Evolutionary conservation across 2,329 filamentous ascomycete species (phyloP).

Genomic region (Blastomyces parvus): DNA sequence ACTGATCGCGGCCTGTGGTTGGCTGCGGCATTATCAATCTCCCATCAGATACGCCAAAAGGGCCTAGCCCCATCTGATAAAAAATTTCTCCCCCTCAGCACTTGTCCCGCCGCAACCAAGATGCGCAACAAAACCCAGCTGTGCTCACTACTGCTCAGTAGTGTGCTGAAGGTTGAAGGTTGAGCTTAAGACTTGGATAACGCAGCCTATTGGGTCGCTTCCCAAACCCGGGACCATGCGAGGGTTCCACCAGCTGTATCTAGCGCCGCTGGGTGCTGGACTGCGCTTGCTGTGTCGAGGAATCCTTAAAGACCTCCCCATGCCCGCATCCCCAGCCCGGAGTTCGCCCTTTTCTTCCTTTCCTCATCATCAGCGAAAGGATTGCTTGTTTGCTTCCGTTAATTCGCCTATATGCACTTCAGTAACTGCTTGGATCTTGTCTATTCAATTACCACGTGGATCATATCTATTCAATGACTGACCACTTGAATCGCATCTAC

Average conservation of each 20-base stretch:
- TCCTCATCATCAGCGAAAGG: background rate
- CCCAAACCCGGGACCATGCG: background rate
- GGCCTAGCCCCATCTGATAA: constrained; percentile 11
- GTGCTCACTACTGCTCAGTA: no score
- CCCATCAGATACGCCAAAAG: constrained; percentile 10
- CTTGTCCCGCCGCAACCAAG: no score
- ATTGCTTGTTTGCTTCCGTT: background rate
- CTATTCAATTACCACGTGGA: no score
- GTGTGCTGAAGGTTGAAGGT: no score
- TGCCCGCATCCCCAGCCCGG: background rate
- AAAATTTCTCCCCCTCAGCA: background rate
- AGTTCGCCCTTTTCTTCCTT: background rate
- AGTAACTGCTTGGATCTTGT: background rate
- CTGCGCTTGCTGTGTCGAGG: background rate
- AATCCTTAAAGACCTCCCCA: background rate
- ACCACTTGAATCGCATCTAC: background rate
- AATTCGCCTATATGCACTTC: background rate
- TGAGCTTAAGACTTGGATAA: background rate
- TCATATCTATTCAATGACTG: no score
- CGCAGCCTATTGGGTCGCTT: background rate
- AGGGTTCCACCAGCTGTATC: background rate
- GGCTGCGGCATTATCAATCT: constrained; percentile 9
- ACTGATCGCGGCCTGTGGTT: constrained; percentile 1
- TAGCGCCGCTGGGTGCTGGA: background rate
- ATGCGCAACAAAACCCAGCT: background rate